These are phyloP conservation scores for Cucumis hystrix DNA, from an alignment of 306 rosid species.

Conservation along the genomic window DNA sequence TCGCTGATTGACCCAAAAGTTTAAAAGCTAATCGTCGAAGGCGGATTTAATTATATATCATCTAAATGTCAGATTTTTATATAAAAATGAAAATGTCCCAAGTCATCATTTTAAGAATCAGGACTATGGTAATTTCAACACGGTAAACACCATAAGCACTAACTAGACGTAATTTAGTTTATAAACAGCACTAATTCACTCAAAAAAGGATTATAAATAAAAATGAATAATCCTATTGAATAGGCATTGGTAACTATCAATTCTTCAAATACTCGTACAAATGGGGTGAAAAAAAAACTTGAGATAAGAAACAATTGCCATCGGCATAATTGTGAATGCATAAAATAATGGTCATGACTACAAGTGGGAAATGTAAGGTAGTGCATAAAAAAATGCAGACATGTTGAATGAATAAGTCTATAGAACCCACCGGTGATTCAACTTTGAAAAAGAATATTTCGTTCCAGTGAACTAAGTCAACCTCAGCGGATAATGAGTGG, in stretches of 20 bases:
- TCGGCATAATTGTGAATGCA: not conserved
- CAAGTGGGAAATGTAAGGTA: not conserved
- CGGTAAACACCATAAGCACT: not conserved
- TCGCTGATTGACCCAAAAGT: too few species aligned
- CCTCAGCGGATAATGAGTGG: slow-evolving; percentile 34
- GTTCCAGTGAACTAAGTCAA: slow-evolving; percentile 74
- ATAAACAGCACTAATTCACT: not conserved
- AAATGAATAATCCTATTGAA: not conserved
- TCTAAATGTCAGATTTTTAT: not conserved
- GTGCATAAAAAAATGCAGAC: not conserved
- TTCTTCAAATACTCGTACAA: not conserved
- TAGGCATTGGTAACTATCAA: not conserved
- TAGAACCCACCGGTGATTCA: slow-evolving; percentile 51
- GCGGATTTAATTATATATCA: too few species aligned
- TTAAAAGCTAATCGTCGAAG: too few species aligned
- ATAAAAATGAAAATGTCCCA: not conserved
- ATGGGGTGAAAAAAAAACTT: not conserved
- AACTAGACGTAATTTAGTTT: not conserved
- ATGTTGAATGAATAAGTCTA: not conserved
- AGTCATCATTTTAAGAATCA: not conserved
- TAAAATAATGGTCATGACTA: not conserved
- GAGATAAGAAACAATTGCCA: not conserved
- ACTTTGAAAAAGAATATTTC: slow-evolving; percentile 93
- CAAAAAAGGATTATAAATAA: not conserved
- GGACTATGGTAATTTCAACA: not conserved